Evolutionary conservation across 129 eudicot species (phyloP).

Genomic region (Lactuca saligna): DNA sequence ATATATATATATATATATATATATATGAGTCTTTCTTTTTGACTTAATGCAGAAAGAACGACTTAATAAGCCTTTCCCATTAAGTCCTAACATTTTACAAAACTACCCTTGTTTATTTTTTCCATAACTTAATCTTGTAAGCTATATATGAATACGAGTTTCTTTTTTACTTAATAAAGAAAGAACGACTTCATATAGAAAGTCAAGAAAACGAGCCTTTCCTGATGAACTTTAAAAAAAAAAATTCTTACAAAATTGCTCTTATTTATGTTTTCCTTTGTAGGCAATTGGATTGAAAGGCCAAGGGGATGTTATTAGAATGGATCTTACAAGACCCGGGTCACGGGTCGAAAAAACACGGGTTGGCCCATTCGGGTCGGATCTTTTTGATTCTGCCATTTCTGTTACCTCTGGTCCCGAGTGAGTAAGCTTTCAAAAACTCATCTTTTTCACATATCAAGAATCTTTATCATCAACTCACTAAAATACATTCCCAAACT

Average conservation of each 20-base stretch:
- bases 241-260: neutral
- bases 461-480: neutral
- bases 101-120: neutral
- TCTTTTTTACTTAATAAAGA: neutral
- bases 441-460: conserved; percentile 20
- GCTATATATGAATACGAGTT: neutral
- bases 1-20: too few relatives aligned
- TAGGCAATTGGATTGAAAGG: conserved; percentile 64
- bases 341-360: conserved; percentile 71
- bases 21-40: neutral
- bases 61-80: neutral
- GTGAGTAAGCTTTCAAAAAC: conserved; percentile 88
- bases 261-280: conserved; percentile 9
- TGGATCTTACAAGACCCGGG: conserved; percentile 69
- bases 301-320: conserved; percentile 46
- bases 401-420: conserved; percentile 77
- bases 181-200: neutral
- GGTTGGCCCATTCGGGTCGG: conserved; percentile 88
- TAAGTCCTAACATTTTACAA: neutral
- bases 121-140: neutral
- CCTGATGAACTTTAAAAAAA: too few relatives aligned
- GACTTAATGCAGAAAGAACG: neutral
- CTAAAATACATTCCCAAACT: conserved; percentile 8
- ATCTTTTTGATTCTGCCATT: conserved; percentile 89
- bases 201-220: neutral